These are phyloP conservation scores for Smallanthus sonchifolius DNA, from an alignment of 129 eudicot species.

Conservation along the genomic window DNA sequence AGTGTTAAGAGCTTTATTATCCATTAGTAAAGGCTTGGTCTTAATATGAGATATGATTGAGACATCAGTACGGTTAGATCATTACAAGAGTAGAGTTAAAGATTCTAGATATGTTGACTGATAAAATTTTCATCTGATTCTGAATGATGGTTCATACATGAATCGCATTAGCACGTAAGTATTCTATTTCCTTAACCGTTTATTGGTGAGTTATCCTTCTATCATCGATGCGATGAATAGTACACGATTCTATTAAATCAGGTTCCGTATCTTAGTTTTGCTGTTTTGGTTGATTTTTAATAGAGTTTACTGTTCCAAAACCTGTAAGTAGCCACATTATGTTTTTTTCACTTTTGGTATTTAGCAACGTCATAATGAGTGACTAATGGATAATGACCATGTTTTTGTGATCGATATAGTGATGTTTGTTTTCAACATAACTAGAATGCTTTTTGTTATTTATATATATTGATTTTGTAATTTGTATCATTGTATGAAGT, in stretches of 20 bases:
- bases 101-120: background rate
- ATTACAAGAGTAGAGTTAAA: background rate
- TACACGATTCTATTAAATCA: background rate
- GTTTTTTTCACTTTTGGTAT: background rate
- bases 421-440: background rate
- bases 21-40: background rate
- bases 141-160: background rate
- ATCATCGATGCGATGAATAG: background rate
- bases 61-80: background rate
- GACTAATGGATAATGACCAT: background rate
- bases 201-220: background rate
- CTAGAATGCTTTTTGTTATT: background rate
- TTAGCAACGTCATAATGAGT: background rate
- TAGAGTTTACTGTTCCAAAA: background rate
- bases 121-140: background rate
- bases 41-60: background rate
- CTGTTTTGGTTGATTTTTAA: background rate
- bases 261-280: background rate
- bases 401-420: background rate
- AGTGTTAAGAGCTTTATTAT: background rate
- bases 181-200: background rate
- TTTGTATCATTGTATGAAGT: background rate
- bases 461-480: background rate
- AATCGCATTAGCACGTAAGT: background rate
- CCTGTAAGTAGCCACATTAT: background rate